Base-by-base conservation (phyloP, 768 basidiomycete species). In the Phlebiopsis flavidoalba region DNA sequence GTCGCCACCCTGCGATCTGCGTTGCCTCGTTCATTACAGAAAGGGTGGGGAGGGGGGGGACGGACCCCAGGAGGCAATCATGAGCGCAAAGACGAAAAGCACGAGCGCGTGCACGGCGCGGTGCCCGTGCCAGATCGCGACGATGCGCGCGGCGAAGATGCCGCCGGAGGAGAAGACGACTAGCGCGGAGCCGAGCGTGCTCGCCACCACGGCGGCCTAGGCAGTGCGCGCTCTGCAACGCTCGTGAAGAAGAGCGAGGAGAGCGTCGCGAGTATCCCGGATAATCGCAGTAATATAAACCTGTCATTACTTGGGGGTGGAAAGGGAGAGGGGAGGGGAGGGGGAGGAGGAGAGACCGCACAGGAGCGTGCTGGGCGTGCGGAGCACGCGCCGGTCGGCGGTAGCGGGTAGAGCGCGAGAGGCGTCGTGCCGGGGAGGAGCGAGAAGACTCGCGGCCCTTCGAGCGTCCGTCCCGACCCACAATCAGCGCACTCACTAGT, bases 141-240 rank as follows among this genome's bases (percentile, higher is more conserved):
- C 67, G 14, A 75, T 70, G 45, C 74, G 73, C 57, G 69, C 70
- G 60, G 70, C 69, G 57, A 75, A 73, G 12, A 77, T 70, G 17
- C 65, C 59, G 47, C 74, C 75, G 31, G 73, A 70, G 0, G 71
- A 71, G 12, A 66, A 68, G 22, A 73, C 68, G 17, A 70, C 70
- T 24, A 74, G 61, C 6, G 72, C 61, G 8, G 65, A 69, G 26
- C 73, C 72, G 14, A 69, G 69, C 59, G 72, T 70, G 48, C 73
- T 71, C 14, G 68, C 60, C 22, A 69, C 66, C 2, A 72, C 67
- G 6, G 70, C 72, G 5, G 68, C 58, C 54, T 73, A n/a, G 72
- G 54, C 74, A 76, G 50, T 71, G 66, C 8, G 62, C 56, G 37
- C 65, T 70, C 56, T 69, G 61, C n/a, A 14, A 62, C 49, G 10